Percentiles rank a stretch among this genome's conserved stretches.
phyloP scores from a whole-genome alignment of 1,284 basidiomycete genomes.

The Cryptococcus maquisensis region DNA sequence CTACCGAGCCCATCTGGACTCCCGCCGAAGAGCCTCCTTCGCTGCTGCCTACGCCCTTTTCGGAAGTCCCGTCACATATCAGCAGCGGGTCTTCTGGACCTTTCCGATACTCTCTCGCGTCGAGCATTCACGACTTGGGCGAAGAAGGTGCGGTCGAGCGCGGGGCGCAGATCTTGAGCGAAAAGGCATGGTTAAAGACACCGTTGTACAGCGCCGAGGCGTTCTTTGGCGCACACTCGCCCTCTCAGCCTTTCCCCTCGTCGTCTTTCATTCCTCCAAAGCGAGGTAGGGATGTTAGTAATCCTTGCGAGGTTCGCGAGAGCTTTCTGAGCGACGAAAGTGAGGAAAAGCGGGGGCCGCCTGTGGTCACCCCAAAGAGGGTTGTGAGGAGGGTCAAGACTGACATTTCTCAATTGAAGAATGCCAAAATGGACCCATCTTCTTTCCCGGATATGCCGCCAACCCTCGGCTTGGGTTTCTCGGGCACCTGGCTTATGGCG shows the following conservation, averaged over 20 bases:
- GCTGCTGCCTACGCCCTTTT: background rate
- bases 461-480: constrained; percentile 14
- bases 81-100: background rate
- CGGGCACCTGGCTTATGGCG: constrained; percentile 10
- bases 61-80: background rate
- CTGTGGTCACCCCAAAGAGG: background rate
- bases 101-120: constrained; percentile 27
- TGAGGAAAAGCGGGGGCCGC: background rate
- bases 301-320: background rate
- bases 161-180: constrained; percentile 16
- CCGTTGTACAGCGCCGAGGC: constrained; percentile 4
- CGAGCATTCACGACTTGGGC: constrained; percentile 26
- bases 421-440: background rate
- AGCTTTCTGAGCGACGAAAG: background rate
- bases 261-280: background rate
- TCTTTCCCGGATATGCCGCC: background rate
- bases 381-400: background rate
- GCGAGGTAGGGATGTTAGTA: background rate
- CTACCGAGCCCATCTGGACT: constrained; percentile 10
- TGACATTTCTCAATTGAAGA: background rate
- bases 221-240: constrained; percentile 7
- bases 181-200: constrained; percentile 25
- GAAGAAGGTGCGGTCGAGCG: constrained; percentile 16
- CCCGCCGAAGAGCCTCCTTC: background rate
- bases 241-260: constrained; percentile 5